Base-by-base conservation (phyloP, 2,329 filamentous ascomycete genomes). In the Cladosporium sphaerospermum region DNA sequence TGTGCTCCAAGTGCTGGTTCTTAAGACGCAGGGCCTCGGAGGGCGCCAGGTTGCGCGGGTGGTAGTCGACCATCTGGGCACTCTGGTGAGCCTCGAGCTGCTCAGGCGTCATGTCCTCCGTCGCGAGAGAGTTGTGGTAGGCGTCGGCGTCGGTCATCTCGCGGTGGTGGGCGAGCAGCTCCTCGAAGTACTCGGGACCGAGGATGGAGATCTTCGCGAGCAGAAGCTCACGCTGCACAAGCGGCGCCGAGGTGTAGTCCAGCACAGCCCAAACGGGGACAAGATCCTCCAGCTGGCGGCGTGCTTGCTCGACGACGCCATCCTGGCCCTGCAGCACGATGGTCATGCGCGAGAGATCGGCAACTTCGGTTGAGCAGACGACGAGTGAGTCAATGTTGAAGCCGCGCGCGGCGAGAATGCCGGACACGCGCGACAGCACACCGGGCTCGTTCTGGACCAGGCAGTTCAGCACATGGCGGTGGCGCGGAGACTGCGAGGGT, bases 341-440 rank as follows among this genome's bases (percentile, higher is more conserved):
- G 54, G 93, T 99, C 93, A 99, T 99, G 68, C 93, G 90, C 33
- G 89, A 96, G 50, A 99, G 79, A 67, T 99, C 93, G 64, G 92
- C 88, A 23, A 99, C 91, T 74, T 99, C 93, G 57, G 93, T 99
- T 73, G 88, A 93, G 78, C 93, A 99, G 57, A 99, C 93, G 52
- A 99, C 93, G 59, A 99, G 78, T 52, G 88, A 95, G 79, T 99
- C 93, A 66, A 99, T 99, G 78, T 99, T 99, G 83, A 99, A 99
- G 60, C 93, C 93, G 55, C 93, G 84, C 41, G 93, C 93, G 10
- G 93, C 93, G 33, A 99, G 79, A 67, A 99, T 97, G 52, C 93
- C 93, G 1, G 93, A 97, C 9, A 99, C 89, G 56, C 93, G 90
- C 49, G 92, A 97, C 54, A 99, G 79, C 54, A 99, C 93, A 75